These are phyloP conservation scores for Russula dissimulans DNA, from an alignment of 768 basidiomycete genomes.

Conservation along the genomic window DNA sequence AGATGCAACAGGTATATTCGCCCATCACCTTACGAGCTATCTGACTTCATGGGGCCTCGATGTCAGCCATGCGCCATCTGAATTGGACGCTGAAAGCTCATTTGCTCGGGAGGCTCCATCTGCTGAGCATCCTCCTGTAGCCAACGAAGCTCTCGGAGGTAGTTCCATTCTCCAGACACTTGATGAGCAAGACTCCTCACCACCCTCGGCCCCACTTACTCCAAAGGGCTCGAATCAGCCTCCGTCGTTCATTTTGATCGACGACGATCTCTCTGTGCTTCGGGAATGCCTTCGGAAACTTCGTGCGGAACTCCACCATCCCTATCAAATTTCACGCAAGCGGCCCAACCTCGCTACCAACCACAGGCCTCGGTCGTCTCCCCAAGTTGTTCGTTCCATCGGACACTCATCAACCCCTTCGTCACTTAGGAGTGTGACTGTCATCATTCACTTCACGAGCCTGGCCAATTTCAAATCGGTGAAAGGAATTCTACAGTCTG, in stretches of 20 bases:
- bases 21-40: conserved; percentile 87
- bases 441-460: conserved; percentile 88
- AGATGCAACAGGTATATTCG: conserved; percentile 79
- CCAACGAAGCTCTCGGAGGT: conserved; percentile 8
- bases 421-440: conserved; percentile 31
- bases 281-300: conserved; percentile 64
- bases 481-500: conserved; percentile 73
- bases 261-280: conserved; percentile 81
- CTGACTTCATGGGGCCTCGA: conserved; percentile 94
- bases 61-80: conserved; percentile 67
- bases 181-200: conserved; percentile 11
- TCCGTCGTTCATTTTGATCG: conserved; percentile 76
- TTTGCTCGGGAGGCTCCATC: conserved; percentile 20
- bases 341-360: conserved; percentile 58
- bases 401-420: conserved; percentile 29
- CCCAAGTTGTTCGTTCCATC: conserved; percentile 58
- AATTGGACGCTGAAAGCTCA: conserved; percentile 40
- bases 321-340: conserved; percentile 39
- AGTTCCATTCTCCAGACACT: conserved; percentile 14
- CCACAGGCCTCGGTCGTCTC: conserved; percentile 73
- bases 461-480: conserved; percentile 81
- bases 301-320: conserved; percentile 45
- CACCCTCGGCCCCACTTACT: conserved; percentile 13
- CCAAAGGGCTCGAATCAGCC: conserved; percentile 21
- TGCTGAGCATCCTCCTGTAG: not conserved